These are phyloP conservation scores for Naganishia sp. DNA, from an alignment of 1,284 basidiomycete species.

Conservation along the genomic window DNA sequence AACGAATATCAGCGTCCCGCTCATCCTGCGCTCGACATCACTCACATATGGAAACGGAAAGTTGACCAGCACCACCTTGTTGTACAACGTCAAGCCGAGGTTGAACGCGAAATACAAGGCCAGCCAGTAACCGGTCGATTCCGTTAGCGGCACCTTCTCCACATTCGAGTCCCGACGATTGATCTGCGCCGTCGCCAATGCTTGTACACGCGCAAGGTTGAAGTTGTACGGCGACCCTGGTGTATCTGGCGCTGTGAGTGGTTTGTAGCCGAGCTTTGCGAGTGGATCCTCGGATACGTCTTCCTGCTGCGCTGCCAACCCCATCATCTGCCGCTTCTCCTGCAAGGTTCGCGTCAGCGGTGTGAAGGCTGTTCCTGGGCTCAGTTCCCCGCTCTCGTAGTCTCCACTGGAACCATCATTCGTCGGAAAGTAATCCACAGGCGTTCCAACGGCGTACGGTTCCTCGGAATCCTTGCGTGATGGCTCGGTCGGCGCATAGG, in stretches of 20 bases:
- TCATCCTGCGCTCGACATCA: slow-evolving; percentile 34
- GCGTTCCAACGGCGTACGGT: slow-evolving; percentile 13
- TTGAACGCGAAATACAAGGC: slow-evolving; percentile 83
- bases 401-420: neutral
- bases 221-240: slow-evolving; percentile 9
- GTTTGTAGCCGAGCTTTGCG: slow-evolving; percentile 20
- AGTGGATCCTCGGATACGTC: slow-evolving; percentile 15
- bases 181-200: neutral
- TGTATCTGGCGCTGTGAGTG: slow-evolving; percentile 7
- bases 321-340: slow-evolving; percentile 23
- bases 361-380: slow-evolving; percentile 15
- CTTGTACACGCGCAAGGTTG: neutral
- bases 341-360: slow-evolving; percentile 17
- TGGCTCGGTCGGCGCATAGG: neutral
- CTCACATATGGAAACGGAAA: slow-evolving; percentile 85
- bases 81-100: slow-evolving; percentile 83
- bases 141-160: slow-evolving; percentile 20
- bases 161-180: slow-evolving; percentile 25
- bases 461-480: slow-evolving; percentile 9
- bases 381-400: slow-evolving; percentile 9
- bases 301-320: slow-evolving; percentile 13
- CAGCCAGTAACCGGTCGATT: slow-evolving; percentile 62
- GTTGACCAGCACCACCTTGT: slow-evolving; percentile 81
- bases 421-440: slow-evolving; percentile 2
- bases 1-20: slow-evolving; percentile 37